These are phyloP conservation scores for Cryptococcus maquisensis DNA, from an alignment of 1,284 basidiomycete genomes.

Conservation along the genomic window DNA sequence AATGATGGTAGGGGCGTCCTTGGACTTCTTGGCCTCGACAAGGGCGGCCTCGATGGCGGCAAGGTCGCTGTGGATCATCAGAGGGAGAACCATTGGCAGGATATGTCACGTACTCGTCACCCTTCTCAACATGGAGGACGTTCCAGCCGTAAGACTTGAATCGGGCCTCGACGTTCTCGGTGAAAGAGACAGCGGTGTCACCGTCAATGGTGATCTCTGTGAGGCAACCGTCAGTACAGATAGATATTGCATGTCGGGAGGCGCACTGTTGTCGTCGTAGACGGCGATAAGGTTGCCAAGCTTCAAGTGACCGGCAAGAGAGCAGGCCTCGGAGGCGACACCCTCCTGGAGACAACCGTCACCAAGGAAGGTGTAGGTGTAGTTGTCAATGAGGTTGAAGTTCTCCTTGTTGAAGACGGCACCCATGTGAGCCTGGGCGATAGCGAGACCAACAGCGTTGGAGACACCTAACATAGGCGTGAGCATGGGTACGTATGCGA, in stretches of 20 bases:
- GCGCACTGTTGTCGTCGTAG: constrained; percentile 80
- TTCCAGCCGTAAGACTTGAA: constrained; percentile 93
- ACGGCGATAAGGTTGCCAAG: constrained; percentile 87
- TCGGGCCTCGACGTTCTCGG: constrained; percentile 83
- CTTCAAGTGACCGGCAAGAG: constrained; percentile 85
- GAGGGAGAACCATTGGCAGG: not conserved
- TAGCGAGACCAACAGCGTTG: constrained; percentile 88
- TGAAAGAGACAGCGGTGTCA: constrained; percentile 86
- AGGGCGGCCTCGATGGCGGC: constrained; percentile 75
- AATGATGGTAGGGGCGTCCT: constrained; percentile 81
- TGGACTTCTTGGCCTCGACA: constrained; percentile 67
- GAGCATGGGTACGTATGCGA: not conserved
- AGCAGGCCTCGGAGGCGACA: constrained; percentile 83
- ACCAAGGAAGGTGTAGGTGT: constrained; percentile 85
- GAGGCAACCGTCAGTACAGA: constrained; percentile 5
- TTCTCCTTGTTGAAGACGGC: constrained; percentile 85
- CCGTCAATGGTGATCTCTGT: constrained; percentile 94
- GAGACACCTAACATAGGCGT: constrained; percentile 57
- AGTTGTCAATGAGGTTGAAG: constrained; percentile 81
- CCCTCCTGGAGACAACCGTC: constrained; percentile 97
- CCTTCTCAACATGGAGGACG: constrained; percentile 75
- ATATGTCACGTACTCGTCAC: constrained; percentile 61
- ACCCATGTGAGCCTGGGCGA: constrained; percentile 83
- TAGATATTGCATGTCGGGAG: not conserved
- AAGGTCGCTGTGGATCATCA: constrained; percentile 59